These are phyloP conservation scores for Peterozyma xylosa DNA, from an alignment of 805 yeast genomes.

Conservation along the genomic window DNA sequence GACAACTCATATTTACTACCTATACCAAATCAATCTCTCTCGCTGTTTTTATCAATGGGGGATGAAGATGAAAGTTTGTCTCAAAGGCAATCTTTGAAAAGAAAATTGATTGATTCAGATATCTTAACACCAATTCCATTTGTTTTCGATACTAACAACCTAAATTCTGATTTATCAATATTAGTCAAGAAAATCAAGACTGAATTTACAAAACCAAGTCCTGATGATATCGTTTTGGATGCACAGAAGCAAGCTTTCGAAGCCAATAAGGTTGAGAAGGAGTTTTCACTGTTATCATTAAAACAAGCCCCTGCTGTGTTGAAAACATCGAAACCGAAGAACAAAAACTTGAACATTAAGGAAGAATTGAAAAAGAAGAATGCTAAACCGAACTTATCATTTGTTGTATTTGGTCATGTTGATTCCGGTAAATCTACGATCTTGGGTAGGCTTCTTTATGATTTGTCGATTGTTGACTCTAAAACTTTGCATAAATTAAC, in stretches of 20 bases:
- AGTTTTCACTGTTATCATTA: conserved; percentile 16
- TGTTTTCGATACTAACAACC: conserved; percentile 28
- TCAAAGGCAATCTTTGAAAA: conserved; percentile 1
- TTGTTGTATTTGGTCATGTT: conserved; percentile 80
- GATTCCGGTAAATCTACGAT: conserved; percentile 82
- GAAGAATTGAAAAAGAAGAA: conserved; percentile 27
- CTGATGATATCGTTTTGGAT: conserved; percentile 63
- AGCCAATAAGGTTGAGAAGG: conserved; percentile 17
- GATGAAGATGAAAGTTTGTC: neutral
- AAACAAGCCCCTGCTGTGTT: neutral
- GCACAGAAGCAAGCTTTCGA: conserved; percentile 40
- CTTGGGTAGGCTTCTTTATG: conserved; percentile 66
- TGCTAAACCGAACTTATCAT: conserved; percentile 51
- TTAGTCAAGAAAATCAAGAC: conserved; percentile 31
- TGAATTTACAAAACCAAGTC: conserved; percentile 66
- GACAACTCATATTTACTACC: neutral
- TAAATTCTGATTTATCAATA: conserved; percentile 23
- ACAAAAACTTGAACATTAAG: conserved; percentile 30
- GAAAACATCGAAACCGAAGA: conserved; percentile 22
- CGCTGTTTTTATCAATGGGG: neutral
- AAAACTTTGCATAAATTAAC: conserved; percentile 55
- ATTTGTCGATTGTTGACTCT: conserved; percentile 58
- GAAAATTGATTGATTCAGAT: conserved; percentile 4
- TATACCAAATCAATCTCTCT: neutral
- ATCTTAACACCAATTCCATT: conserved; percentile 3